Conservation (phyloP, 768 basidiomycete genomes). For the Tubosaeta sp. region DNA sequence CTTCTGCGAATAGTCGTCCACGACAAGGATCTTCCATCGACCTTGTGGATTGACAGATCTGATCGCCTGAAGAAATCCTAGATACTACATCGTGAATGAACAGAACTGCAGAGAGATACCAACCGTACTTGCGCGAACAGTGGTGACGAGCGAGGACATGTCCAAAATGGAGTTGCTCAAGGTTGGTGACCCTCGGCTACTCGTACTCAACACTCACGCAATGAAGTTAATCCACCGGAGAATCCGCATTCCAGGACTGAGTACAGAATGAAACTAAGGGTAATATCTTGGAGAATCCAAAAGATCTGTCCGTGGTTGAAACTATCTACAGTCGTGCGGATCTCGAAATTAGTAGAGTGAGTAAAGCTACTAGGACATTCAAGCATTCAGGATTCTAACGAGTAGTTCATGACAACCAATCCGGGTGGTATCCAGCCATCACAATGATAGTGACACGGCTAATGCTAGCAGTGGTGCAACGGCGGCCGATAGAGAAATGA, state of each 20-base stretch:
- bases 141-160: conserved; percentile 45
- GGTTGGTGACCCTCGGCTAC: too few relatives aligned
- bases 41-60: conserved; percentile 81
- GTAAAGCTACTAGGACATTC: conserved; percentile 6
- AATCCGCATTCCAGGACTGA: background rate
- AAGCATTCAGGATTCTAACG: background rate
- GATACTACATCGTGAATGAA: conserved; percentile 2
- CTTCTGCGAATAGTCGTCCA: conserved; percentile 88
- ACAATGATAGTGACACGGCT: conserved; percentile 10
- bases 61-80: conserved; percentile 86
- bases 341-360: conserved; percentile 20
- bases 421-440: conserved; percentile 1
- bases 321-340: conserved; percentile 19
- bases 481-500: conserved; percentile 10
- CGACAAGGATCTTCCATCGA: conserved; percentile 96
- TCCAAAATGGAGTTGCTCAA: background rate
- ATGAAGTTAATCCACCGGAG: background rate
- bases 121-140: conserved; percentile 43
- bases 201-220: too few relatives aligned
- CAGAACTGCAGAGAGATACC: background rate
- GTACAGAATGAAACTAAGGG: conserved; percentile 11
- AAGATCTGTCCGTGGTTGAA: conserved; percentile 11
- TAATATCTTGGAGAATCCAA: conserved; percentile 4
- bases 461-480: conserved; percentile 13
- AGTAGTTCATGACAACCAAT: background rate